A percentile compares a stretch with the other conserved stretches of the same genome.
phyloP scores from a whole-genome alignment of 768 basidiomycete species.

The Russula sp. region DNA sequence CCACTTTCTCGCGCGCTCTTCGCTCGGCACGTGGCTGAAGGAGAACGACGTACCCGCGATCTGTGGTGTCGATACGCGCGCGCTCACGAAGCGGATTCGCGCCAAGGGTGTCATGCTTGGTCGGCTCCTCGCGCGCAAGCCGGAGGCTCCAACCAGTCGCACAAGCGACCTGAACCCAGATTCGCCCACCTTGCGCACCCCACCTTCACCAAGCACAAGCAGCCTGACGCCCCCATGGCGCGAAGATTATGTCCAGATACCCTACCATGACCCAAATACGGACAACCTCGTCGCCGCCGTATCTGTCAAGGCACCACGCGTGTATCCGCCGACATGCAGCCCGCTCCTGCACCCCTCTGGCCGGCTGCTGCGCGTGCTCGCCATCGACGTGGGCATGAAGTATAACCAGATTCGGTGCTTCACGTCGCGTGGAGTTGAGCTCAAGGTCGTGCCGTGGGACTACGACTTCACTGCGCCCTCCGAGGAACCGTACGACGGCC shows the following conservation, averaged over 20 bases:
- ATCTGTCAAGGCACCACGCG: slow-evolving; percentile 59
- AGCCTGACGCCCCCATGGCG: slow-evolving; percentile 51
- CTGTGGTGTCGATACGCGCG: slow-evolving; percentile 94
- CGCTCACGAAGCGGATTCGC: slow-evolving; percentile 92
- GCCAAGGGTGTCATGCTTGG: slow-evolving; percentile 93
- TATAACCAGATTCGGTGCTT: slow-evolving; percentile 99
- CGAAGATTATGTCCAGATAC: slow-evolving; percentile 74
- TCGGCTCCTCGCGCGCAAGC: slow-evolving; percentile 64
- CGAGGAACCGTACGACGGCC: slow-evolving; percentile 87
- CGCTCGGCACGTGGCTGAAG: slow-evolving; percentile 87
- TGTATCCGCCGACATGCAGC: slow-evolving; percentile 57
- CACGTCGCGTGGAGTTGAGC: slow-evolving; percentile 81
- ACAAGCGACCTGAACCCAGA: slow-evolving; percentile 33
- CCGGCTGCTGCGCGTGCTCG: slow-evolving; percentile 76
- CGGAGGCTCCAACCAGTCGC: slow-evolving; percentile 39
- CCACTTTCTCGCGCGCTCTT: slow-evolving; percentile 88
- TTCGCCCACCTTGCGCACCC: slow-evolving; percentile 42
- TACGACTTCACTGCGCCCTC: slow-evolving; percentile 69
- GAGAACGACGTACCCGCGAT: slow-evolving; percentile 93
- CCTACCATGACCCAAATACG: slow-evolving; percentile 84
- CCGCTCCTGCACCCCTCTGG: slow-evolving; percentile 70
- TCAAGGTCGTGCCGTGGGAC: slow-evolving; percentile 98
- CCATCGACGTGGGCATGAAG: slow-evolving; percentile 99
- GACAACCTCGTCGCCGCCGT: slow-evolving; percentile 89
- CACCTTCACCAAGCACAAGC: slow-evolving; percentile 42